Evolutionary conservation across 2,329 filamentous ascomycete genomes (phyloP), one percentile per base, ranked within the genome.

Genomic region (Aspergillus udagawae): DNA sequence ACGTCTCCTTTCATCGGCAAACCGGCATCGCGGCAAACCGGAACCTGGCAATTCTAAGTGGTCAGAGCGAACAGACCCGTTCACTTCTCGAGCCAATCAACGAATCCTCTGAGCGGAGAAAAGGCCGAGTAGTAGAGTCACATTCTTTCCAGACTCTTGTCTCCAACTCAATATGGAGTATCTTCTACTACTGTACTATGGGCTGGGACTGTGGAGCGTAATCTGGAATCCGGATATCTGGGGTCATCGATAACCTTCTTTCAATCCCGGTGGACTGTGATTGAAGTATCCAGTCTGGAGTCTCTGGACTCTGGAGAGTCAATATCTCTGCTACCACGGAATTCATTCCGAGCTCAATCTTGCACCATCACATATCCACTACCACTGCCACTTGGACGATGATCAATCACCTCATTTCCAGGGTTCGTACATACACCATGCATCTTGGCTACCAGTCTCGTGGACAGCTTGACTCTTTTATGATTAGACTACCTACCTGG

Each of bases 21-120:
- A 71, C 67, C 69, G 68, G 69, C 69, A 72, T 66, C 52, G 61
- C 61, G 57, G 60, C 53, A 50, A 60, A 45, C 53, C 54, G 51
- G 60, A 59, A 35, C 51, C 38, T 52, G 55, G 32, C 32, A 38
- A 32, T 23, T 23, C 49, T 57, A 29, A 58, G 38, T 50, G 47
- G 52, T 35, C 23, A 21, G 29, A 53, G 41, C 38, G 29, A 27
- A 17, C 14, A 2, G 10, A 32, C 45, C 20, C 47, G 21, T 14
- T 42, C 21, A 29, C 14, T 20, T 38, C 32, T 17, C 20, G 14
- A 27, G 21, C 17, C 32, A 49, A 42, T 52, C 44, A 25, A 51
- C 29, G 53, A 42, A 20, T 45, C 32, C 12, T 17, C 14, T 38
- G 2, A 17, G 14, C 32, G 32, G 32, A 35, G 5, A 38, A 17